Base-by-base conservation (phyloP, 2,329 filamentous ascomycete genomes). In the Epichloe glyceriae region DNA sequence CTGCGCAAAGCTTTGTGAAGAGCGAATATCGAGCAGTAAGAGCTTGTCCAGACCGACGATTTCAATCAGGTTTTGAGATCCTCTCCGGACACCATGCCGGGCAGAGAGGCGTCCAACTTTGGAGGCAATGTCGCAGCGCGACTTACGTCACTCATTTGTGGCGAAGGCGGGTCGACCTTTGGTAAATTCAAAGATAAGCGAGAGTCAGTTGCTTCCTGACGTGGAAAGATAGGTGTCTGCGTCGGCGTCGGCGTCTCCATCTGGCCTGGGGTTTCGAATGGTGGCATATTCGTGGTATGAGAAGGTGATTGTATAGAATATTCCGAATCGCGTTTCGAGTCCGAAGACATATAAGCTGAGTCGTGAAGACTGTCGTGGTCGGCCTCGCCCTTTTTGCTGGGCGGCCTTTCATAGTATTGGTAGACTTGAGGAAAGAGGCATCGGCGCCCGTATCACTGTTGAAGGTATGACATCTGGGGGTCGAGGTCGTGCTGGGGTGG, bases 11-110 rank as follows among this genome's bases (percentile, higher is more conserved):
- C 91, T 88, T 19, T 89, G 88, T 30, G 84, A 87, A 0, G 94
- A 89, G 39, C 93, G 81, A 20, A 97, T 78, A 64, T 98, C 93
- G 4, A 98, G 71, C 1, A 97, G 64, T 34, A 98, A 70, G 0
- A 87, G 57, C 1, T 72, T 69, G 7, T 67, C 60, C 8, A 67
- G 60, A 3, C 61, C 58, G 3, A 66, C 57, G 3, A 60, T 62
- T 46, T 75, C 67, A 12, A 88, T 62, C 40, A 87, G 65, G 8
- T 77, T 72, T 73, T 76, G 14, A 86, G 71, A 33, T 78, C 68
- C 2, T 70, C 65, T 2, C 74, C 70, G 0, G 75, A 65, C 30
- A 87, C 73, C 67, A 84, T 70, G 1, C 65, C 63, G 1, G 76
- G 72, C 0, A 65, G 68, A 50, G 69, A 68, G 15, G 66, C 61